Evolutionary conservation across 1,139 yeast genomes (phyloP).

Genomic region (Kodamaea derodonti): DNA sequence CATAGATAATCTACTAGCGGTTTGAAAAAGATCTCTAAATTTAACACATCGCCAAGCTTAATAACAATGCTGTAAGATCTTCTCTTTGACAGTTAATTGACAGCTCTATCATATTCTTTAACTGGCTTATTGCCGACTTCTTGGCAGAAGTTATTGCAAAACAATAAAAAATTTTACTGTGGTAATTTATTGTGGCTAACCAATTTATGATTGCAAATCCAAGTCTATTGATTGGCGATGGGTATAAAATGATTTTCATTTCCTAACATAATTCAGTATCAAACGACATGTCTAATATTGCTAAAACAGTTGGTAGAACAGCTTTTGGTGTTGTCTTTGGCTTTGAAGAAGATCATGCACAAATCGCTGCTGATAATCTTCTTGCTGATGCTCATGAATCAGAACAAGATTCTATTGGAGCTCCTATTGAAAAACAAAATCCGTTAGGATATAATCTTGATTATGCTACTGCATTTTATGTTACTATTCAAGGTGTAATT

Average conservation of each 20-base stretch:
- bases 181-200: background rate
- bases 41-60: too few relatives aligned
- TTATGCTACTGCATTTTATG: constrained; percentile 27
- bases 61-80: too few relatives aligned
- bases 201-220: background rate
- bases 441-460: constrained; percentile 39
- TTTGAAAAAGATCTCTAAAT: too few relatives aligned
- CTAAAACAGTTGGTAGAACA: constrained; percentile 3
- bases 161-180: background rate
- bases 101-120: too few relatives aligned
- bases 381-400: constrained; percentile 1
- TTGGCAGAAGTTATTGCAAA: background rate
- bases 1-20: too few relatives aligned
- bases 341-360: constrained; percentile 6
- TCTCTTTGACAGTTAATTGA: too few relatives aligned
- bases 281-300: constrained; percentile 1
- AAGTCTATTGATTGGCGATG: too few relatives aligned
- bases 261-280: too few relatives aligned
- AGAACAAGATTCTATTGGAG: constrained; percentile 24
- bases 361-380: constrained; percentile 3
- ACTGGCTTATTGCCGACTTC: too few relatives aligned
- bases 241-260: too few relatives aligned
- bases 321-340: constrained; percentile 8
- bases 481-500: constrained; percentile 38
- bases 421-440: constrained; percentile 35